Evolutionary conservation across 1,284 basidiomycete species (phyloP), one percentile per base, ranked within the genome.

Genomic region (Pseudozyma tsukubaensis): DNA sequence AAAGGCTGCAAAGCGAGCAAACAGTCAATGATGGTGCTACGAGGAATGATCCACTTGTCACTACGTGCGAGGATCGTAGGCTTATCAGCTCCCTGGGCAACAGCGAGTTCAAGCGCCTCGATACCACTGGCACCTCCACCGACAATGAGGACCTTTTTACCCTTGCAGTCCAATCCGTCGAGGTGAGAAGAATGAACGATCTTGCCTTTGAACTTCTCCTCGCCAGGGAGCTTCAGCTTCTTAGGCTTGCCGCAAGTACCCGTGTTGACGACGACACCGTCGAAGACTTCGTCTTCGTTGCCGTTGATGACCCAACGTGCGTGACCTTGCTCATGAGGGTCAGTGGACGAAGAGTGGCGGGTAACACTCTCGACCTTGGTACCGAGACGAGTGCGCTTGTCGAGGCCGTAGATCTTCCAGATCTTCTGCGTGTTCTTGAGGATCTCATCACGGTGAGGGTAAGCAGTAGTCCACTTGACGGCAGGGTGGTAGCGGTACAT

Each of bases 61-160:
- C 77, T 86, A 19, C 87, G 76, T 1, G 89, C 89, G 32, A 89
- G 80, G 80, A 90, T 87, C 3, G 86, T 85, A 4, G 86, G 85
- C 21, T 86, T 80, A 16, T 85, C 85, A 4, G 89, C 89, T 19
- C 87, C 86, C 52, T 87, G 85, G 3, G 83, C 73, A 7, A 80
- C 72, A 11, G 81, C 81, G 0, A 82, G 68, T 75, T 90, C 89
- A n/a, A 89, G 88, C 1, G 89, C 88, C 75, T 90, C 89, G 16
- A 90, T 88, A 9, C 88, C 89, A 50, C 87, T 88, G 0, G 90
- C 89, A 0, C 89, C 89, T 42, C 88, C 88, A 0, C 89, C 90
- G 24, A 91, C 66, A 42, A 84, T 66, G n/a, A 82, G 37, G 0
- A 84, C 81, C 16, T 85, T 86, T 83, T 89, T 89, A 0, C 87